These are phyloP conservation scores for Candida nitratophila DNA, from an alignment of 805 yeast genomes.

Conservation along the genomic window DNA sequence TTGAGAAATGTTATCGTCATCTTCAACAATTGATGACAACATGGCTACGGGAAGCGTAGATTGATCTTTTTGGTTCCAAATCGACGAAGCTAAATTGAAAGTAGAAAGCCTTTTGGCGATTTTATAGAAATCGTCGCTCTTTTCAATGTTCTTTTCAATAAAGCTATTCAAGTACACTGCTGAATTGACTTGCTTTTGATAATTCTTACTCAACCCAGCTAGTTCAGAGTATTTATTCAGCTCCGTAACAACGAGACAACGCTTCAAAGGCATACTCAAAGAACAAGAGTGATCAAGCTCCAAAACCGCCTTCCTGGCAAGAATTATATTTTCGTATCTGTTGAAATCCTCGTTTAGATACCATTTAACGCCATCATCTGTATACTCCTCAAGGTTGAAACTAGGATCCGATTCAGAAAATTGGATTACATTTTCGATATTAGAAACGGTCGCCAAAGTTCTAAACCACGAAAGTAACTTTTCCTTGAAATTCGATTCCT, in stretches of 20 bases:
- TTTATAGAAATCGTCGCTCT: constrained; percentile 2
- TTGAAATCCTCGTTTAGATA: constrained; percentile 26
- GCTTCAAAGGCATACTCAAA: neutral
- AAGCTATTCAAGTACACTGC: constrained; percentile 37
- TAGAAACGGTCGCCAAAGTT: constrained; percentile 24
- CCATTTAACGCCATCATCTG: too few relatives aligned
- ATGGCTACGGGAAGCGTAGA: constrained; percentile 16
- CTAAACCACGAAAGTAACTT: constrained; percentile 16
- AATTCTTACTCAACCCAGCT: constrained; percentile 30
- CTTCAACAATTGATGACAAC: neutral
- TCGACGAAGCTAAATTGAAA: constrained; percentile 48
- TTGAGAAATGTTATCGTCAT: too few relatives aligned
- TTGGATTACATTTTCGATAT: constrained; percentile 14
- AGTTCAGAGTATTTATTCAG: constrained; percentile 34
- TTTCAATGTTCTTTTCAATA: constrained; percentile 13
- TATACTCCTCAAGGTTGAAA: too few relatives aligned
- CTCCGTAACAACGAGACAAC: constrained; percentile 28
- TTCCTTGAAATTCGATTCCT: neutral
- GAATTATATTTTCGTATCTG: constrained; percentile 35
- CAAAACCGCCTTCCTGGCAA: constrained; percentile 33
- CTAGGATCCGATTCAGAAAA: too few relatives aligned
- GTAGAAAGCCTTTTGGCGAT: constrained; percentile 21
- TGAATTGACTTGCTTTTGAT: constrained; percentile 46
- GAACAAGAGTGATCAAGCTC: constrained; percentile 15
- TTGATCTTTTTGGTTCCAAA: constrained; percentile 59